Percentiles rank a stretch among this genome's conserved stretches.
Evolutionary conservation across 345 rosid species (phyloP).

Genomic region (Populus tremula): DNA sequence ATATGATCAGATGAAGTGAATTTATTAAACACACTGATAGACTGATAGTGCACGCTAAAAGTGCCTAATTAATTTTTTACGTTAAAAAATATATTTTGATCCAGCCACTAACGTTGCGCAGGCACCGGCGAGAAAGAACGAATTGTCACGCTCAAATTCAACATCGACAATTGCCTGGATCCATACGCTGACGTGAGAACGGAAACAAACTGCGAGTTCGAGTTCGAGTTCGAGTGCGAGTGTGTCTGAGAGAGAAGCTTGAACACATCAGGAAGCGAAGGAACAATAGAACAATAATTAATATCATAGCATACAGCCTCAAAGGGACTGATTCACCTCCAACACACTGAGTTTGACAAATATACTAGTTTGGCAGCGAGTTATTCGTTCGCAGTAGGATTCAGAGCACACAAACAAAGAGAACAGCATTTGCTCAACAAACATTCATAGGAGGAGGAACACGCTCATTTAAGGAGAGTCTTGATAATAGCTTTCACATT

Average conservation of each 20-base stretch:
- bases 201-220: neutral
- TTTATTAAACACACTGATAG: too few relatives aligned
- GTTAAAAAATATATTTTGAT: too few relatives aligned
- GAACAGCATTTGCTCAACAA: neutral
- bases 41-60: too few relatives aligned
- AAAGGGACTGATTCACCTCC: slow-evolving; percentile 37
- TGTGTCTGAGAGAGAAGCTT: neutral
- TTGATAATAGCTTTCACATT: slow-evolving; percentile 84
- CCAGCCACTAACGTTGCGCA: too few relatives aligned
- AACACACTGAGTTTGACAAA: slow-evolving; percentile 1
- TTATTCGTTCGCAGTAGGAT: neutral
- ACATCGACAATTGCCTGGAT: too few relatives aligned
- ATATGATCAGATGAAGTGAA: too few relatives aligned
- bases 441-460: neutral
- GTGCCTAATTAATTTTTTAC: too few relatives aligned
- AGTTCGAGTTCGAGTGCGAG: neutral
- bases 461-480: slow-evolving; percentile 81
- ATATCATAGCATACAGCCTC: slow-evolving; percentile 2
- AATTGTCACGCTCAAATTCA: too few relatives aligned
- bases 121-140: too few relatives aligned
- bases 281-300: neutral
- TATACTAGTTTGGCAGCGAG: slow-evolving; percentile 16
- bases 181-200: neutral
- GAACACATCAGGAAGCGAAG: neutral
- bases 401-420: neutral